These are phyloP conservation scores for Paxillus rubicundulus DNA, from an alignment of 768 basidiomycete genomes.

Conservation along the genomic window DNA sequence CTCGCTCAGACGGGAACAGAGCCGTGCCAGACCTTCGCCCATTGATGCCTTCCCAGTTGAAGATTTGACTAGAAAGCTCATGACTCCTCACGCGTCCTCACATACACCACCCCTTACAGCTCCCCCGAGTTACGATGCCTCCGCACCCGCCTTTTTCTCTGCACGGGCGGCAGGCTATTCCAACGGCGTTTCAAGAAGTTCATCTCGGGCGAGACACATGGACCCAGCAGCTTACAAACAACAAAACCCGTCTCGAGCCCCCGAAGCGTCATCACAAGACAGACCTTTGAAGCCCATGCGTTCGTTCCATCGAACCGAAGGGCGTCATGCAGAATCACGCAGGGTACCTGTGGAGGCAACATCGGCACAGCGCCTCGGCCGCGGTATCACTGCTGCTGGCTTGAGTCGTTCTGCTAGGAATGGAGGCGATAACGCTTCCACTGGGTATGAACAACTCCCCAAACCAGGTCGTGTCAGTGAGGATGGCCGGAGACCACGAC, in stretches of 20 bases:
- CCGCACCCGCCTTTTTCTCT: slow-evolving; percentile 8
- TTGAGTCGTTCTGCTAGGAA: slow-evolving; percentile 12
- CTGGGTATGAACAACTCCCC: slow-evolving; percentile 16
- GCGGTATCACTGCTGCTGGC: slow-evolving; percentile 35
- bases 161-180: slow-evolving; percentile 9
- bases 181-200: slow-evolving; percentile 18
- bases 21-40: slow-evolving; percentile 42
- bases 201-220: slow-evolving; percentile 17
- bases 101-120: slow-evolving; percentile 12
- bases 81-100: slow-evolving; percentile 43
- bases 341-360: slow-evolving; percentile 32
- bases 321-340: slow-evolving; percentile 33
- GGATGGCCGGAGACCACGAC: slow-evolving; percentile 23
- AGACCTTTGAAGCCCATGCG: slow-evolving; percentile 46
- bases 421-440: slow-evolving; percentile 14
- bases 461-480: slow-evolving; percentile 27
- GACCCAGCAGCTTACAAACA: slow-evolving; percentile 16
- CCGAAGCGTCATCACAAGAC: slow-evolving; percentile 20
- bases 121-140: slow-evolving; percentile 9
- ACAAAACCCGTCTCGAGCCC: slow-evolving; percentile 20
- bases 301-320: slow-evolving; percentile 58
- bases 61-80: slow-evolving; percentile 57
- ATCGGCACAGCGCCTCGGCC: slow-evolving; percentile 30
- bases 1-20: slow-evolving; percentile 38
- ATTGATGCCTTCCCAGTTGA: slow-evolving; percentile 47